phyloP scores from a whole-genome alignment of 2,329 filamentous ascomycete species.

The Penicillium sp. region DNA sequence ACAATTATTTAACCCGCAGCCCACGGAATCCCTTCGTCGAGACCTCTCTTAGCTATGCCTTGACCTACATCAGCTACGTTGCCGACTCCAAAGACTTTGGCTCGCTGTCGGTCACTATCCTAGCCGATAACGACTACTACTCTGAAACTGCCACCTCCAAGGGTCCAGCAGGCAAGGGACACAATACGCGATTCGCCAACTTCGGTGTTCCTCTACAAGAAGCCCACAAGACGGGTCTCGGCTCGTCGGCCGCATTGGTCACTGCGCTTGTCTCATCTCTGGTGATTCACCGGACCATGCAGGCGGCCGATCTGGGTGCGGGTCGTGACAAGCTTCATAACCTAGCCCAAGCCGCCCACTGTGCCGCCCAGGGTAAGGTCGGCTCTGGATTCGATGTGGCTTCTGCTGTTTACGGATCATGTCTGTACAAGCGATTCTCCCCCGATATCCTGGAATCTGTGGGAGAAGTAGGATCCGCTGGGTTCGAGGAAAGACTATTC shows the following conservation, averaged over 20 bases:
- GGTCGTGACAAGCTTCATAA: constrained; percentile 77
- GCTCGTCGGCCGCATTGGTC: constrained; percentile 91
- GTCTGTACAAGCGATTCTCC: constrained; percentile 89
- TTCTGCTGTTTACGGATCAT: constrained; percentile 88
- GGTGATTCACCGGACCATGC: constrained; percentile 49
- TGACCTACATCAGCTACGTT: constrained; percentile 72
- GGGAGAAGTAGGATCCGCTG: constrained; percentile 66
- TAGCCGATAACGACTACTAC: constrained; percentile 97
- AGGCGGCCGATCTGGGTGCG: constrained; percentile 47
- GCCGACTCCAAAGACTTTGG: constrained; percentile 60
- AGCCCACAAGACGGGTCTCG: constrained; percentile 94
- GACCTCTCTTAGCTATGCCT: constrained; percentile 82
- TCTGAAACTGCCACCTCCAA: constrained; percentile 64
- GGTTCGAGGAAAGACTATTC: constrained; percentile 70
- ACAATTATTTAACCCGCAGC: too few relatives aligned
- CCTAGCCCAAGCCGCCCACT: constrained; percentile 90
- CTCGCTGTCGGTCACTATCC: constrained; percentile 77
- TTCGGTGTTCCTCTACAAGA: constrained; percentile 75
- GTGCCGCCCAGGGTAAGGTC: constrained; percentile 94
- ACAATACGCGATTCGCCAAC: constrained; percentile 67
- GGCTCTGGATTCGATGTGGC: constrained; percentile 96
- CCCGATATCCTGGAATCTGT: constrained; percentile 71
- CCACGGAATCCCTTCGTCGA: constrained; percentile 85
- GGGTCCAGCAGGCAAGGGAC: constrained; percentile 37
- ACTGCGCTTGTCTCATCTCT: constrained; percentile 72